Conservation (phyloP, 352 stramenopile species). For the Lagenidium giganteum region DNA sequence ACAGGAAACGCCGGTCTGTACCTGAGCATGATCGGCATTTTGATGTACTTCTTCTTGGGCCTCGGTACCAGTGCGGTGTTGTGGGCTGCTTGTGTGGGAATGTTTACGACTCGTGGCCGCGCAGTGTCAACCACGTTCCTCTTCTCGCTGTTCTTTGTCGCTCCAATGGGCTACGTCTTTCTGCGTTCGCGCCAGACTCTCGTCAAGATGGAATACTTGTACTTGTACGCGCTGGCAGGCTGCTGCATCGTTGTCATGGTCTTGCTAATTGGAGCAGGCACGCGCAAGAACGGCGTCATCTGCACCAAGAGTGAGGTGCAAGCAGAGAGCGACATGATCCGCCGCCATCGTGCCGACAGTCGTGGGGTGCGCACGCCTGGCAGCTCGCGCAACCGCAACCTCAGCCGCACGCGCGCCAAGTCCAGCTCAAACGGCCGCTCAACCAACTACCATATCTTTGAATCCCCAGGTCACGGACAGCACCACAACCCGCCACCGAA, state of each 20-base stretch:
- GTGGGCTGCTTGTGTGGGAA: constrained; percentile 56
- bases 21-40: constrained; percentile 45
- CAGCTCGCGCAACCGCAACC: constrained; percentile 43
- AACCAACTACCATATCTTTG: constrained; percentile 51
- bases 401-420: constrained; percentile 54
- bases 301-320: constrained; percentile 42
- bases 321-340: constrained; percentile 24
- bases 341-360: constrained; percentile 38
- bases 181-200: constrained; percentile 37
- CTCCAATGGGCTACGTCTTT: constrained; percentile 46
- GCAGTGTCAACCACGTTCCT: constrained; percentile 42
- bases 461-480: constrained; percentile 42
- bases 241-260: constrained; percentile 36
- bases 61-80: constrained; percentile 50
- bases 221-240: constrained; percentile 44
- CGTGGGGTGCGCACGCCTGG: constrained; percentile 33
- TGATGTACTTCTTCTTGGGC: constrained; percentile 80
- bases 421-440: constrained; percentile 40
- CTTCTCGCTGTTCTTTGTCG: constrained; percentile 55
- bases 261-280: constrained; percentile 41
- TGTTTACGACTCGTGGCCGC: constrained; percentile 56
- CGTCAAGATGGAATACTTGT: constrained; percentile 39
- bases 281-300: constrained; percentile 60
- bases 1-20: constrained; percentile 39
- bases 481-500: too few species aligned